phyloP scores from a whole-genome alignment of 1,284 basidiomycete species.

The Anthracocystis panici-leucophaei region DNA sequence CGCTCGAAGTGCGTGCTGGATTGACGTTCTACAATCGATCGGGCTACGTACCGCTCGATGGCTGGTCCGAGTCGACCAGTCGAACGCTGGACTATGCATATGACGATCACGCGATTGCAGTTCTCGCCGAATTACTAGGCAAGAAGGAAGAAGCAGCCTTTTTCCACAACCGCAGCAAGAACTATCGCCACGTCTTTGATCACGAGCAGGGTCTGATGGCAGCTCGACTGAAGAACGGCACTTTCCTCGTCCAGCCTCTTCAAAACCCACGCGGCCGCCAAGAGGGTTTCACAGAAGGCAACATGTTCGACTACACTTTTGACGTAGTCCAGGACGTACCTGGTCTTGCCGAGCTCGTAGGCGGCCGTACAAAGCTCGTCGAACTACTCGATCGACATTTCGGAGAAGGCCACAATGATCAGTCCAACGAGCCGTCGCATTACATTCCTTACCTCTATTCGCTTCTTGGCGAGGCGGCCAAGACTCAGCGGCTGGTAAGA shows the following conservation, averaged over 20 bases:
- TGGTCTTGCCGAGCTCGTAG: slow-evolving; percentile 76
- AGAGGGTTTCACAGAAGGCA: slow-evolving; percentile 83
- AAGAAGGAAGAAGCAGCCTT: slow-evolving; percentile 74
- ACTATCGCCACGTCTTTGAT: slow-evolving; percentile 78
- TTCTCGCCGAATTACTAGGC: slow-evolving; percentile 75
- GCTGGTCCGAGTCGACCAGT: slow-evolving; percentile 66
- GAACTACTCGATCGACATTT: slow-evolving; percentile 81
- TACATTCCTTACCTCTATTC: slow-evolving; percentile 86
- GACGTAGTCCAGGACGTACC: slow-evolving; percentile 73
- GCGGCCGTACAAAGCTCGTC: slow-evolving; percentile 78
- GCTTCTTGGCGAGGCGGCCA: slow-evolving; percentile 77
- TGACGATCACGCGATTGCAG: slow-evolving; percentile 80
- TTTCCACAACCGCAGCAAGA: slow-evolving; percentile 75
- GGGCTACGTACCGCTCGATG: slow-evolving; percentile 83
- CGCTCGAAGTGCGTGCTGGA: slow-evolving; percentile 77
- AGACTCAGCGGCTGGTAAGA: slow-evolving; percentile 79
- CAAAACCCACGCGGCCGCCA: slow-evolving; percentile 76
- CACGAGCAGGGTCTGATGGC: slow-evolving; percentile 82
- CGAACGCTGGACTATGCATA: slow-evolving; percentile 76
- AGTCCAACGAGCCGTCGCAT: slow-evolving; percentile 84
- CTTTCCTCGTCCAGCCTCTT: slow-evolving; percentile 50
- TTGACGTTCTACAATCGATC: slow-evolving; percentile 77
- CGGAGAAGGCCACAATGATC: slow-evolving; percentile 82
- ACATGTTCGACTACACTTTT: slow-evolving; percentile 72
- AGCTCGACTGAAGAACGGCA: slow-evolving; percentile 77